Percentiles rank a stretch among this genome's conserved stretches.
phyloP scores from a whole-genome alignment of 129 eudicot species.

The Solidago caesia region DNA sequence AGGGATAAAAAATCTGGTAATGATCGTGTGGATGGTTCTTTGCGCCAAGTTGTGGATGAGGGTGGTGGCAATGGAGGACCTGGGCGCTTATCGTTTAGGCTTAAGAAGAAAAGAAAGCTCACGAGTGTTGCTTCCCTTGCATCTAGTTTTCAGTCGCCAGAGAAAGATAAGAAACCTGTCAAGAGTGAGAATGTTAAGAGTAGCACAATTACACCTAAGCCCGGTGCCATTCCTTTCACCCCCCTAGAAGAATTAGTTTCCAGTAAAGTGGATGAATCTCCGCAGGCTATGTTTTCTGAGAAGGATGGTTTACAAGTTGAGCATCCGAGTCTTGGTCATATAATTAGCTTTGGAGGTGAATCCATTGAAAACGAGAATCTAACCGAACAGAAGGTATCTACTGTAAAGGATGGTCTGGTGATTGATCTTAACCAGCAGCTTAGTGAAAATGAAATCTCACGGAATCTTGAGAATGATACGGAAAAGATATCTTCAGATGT shows the following conservation, averaged over 20 bases:
- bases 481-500: constrained; percentile 30
- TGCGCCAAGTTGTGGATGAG: constrained; percentile 28
- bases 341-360: constrained; percentile 10
- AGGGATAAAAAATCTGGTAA: constrained; percentile 24
- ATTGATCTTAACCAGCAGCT: constrained; percentile 33
- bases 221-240: constrained; percentile 22
- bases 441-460: constrained; percentile 25
- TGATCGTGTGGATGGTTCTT: constrained; percentile 27
- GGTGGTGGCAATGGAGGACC: constrained; percentile 28
- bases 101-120: constrained; percentile 54
- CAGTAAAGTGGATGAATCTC: constrained; percentile 23
- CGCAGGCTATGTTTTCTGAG: constrained; percentile 23
- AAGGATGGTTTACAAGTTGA: constrained; percentile 29
- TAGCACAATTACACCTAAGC: constrained; percentile 17
- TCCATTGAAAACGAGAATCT: constrained; percentile 24
- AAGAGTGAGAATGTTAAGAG: constrained; percentile 15
- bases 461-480: constrained; percentile 31
- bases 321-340: constrained; percentile 15
- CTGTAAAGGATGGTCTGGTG: constrained; percentile 16
- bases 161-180: constrained; percentile 26
- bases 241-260: constrained; percentile 15
- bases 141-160: constrained; percentile 28
- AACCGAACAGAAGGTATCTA: constrained; percentile 25
- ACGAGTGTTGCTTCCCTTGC: constrained; percentile 16
- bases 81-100: constrained; percentile 30